Evolutionary conservation across 306 rosid species (phyloP), one percentile per base, ranked within the genome.

Genomic region (Lablab purpureus): DNA sequence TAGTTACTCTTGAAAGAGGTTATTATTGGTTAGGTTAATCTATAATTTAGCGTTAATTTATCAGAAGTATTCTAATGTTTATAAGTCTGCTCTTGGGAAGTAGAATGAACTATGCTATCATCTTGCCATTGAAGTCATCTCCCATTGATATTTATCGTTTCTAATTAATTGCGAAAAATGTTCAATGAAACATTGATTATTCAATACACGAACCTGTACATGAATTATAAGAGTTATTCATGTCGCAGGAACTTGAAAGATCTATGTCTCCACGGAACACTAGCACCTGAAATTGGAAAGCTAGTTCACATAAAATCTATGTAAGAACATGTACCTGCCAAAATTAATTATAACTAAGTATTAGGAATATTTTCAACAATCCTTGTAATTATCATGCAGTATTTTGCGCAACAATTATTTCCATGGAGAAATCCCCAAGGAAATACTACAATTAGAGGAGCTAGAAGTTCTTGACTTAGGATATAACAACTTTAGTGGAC

Each of bases 401-500:
- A 84, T 85, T 82, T 81, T 91, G 32, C 87, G 97, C 17, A 91
- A 91, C 85, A 91, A 91, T 81, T 87, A 91, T 13, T 85, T 91
- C 71, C 56, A 52, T 15, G 94, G 97, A 40, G 82, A 73, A 5
- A 82, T 91, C 69, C 92, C 94, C 0, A 74, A 70, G 49, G 92
- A 88, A 81, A 85, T 91, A 13, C 82, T 81, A 56, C 87, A 80
- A 27, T 46, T 89, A 72, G 68, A 80, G 85, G 87, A 85, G 71
- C 86, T 91, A 14, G 92, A 91, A 85, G 84, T 85, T 78, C 84
- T 91, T 72, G 97, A 91, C 67, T 79, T 91, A 84, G 97, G 97
- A 76, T 82, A 52, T 73, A 91, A 91, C 58, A 91, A 91, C 82
- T 91, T 91, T 6, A 86, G 82, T 58, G 94, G 97, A 79, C 32